Conservation (phyloP, 768 basidiomycete species). For the Trametes sanguinea region DNA sequence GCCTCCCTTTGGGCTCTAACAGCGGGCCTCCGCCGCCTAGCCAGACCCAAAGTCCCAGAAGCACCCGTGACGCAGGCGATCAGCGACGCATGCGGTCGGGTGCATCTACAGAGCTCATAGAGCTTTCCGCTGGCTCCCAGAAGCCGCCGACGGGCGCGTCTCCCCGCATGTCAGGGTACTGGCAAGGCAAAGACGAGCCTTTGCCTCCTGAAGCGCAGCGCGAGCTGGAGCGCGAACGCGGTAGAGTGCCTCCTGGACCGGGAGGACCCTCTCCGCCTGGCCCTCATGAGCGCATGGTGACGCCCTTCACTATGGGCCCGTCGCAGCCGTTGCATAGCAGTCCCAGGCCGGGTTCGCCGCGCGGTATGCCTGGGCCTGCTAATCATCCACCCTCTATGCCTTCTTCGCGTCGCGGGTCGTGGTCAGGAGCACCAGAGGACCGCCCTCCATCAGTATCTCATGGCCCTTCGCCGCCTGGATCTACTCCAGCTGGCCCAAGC, state of each 20-base stretch:
- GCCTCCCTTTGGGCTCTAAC: constrained; percentile 8
- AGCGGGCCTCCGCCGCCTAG: background rate
- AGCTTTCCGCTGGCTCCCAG: constrained; percentile 21
- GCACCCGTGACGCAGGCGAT: constrained; percentile 24
- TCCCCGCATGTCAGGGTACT: constrained; percentile 22
- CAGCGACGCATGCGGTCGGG: constrained; percentile 28
- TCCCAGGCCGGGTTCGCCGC: constrained; percentile 23
- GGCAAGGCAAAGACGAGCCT: constrained; percentile 26
- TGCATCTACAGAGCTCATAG: constrained; percentile 31
- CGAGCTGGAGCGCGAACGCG: constrained; percentile 30
- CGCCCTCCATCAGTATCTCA: constrained; percentile 25
- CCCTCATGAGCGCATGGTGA: constrained; percentile 34
- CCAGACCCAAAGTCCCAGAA: constrained; percentile 18
- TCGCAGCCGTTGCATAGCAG: constrained; percentile 22
- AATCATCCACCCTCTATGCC: constrained; percentile 25
- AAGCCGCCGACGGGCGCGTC: constrained; percentile 12
- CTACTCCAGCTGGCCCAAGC: constrained; percentile 1
- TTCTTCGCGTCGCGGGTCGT: constrained; percentile 28
- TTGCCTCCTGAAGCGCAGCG: constrained; percentile 17
- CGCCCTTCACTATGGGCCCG: constrained; percentile 34
- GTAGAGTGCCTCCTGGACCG: constrained; percentile 15
- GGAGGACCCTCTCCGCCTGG: constrained; percentile 26
- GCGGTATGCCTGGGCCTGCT: constrained; percentile 15
- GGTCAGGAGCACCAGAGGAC: constrained; percentile 24
- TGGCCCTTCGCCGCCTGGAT: constrained; percentile 8